Base-by-base conservation (phyloP, 1,284 basidiomycete genomes). In the Tilletiopsis washingtonensis region DNA sequence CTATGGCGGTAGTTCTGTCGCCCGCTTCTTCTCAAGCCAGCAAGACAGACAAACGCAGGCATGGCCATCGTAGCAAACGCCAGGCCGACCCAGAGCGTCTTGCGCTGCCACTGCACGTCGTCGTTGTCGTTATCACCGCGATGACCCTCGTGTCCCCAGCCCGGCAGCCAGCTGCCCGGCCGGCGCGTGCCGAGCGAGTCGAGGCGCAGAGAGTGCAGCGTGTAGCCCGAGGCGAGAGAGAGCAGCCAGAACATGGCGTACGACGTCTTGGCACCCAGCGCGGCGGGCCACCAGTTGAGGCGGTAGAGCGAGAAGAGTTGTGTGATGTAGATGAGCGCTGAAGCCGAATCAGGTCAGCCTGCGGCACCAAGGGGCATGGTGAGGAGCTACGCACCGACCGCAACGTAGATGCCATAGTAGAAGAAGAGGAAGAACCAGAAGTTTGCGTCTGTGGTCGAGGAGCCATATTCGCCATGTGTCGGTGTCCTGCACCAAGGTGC, bases 51-150 rank as follows among this genome's bases (percentile, higher is more conserved):
- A 0, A 79, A 53, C 0, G 79, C 79, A 0, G 79, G 79, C 70
- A 79, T 76, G 20, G 77, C 69, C 79, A 80, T 81, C 2, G 78
- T 78, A 1, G 74, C 67, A 54, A 81, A 80, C 0, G 78, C 77
- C n/a, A 81, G 67, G 4, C 73, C 59, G 11, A 80, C 78, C 79
- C 79, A 81, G 63, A 70, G 59, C 72, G 79, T 80, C 66, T 81
- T 81, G 5, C 79, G 67, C 63, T 80, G 77, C 79, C 79, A 80
- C 53, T 81, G 78, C 6, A 77, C 72, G 41, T 71, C 59, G 14
- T 60, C 59, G 24, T 61, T 53, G 21, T 51, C 45, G 5, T 3
- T 23, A 20, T 20, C 37, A 24, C 39, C 39, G 15, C 25, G 4
- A n/a, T 43, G 21, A n/a, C 23, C 15, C 15, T n/a, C 27, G 24